Conservation (phyloP, 2,329 filamentous ascomycete genomes). For the Scorias spongiosa region DNA sequence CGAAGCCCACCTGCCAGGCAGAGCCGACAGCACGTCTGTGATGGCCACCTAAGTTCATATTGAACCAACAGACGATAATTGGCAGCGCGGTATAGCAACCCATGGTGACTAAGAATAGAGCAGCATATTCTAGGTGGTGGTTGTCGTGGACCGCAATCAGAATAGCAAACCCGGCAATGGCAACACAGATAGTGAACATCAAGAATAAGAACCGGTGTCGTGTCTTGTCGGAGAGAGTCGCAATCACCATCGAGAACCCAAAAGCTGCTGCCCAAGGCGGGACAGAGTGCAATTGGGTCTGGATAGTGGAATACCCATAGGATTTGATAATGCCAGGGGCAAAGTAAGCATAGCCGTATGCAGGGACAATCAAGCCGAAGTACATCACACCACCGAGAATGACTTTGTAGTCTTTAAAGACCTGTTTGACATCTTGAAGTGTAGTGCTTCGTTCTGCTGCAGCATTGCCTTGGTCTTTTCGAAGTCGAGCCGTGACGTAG, state of each 20-base stretch:
- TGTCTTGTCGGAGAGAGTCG: constrained; percentile 53
- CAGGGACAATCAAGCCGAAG: constrained; percentile 30
- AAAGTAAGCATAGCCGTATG: constrained; percentile 22
- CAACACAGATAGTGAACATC: constrained; percentile 50
- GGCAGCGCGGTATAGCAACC: constrained; percentile 69
- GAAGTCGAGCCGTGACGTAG: constrained; percentile 31
- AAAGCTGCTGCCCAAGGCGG: constrained; percentile 59
- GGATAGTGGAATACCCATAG: constrained; percentile 37
- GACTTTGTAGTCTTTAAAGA: constrained; percentile 36
- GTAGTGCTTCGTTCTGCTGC: constrained; percentile 30
- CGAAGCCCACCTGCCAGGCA: constrained; percentile 35
- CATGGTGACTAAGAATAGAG: constrained; percentile 67
- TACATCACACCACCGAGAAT: constrained; percentile 37
- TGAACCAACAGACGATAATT: constrained; percentile 43
- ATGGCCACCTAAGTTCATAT: constrained; percentile 39
- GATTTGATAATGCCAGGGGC: constrained; percentile 27
- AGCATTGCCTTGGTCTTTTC: constrained; percentile 32
- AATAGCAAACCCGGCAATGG: constrained; percentile 61
- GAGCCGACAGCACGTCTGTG: constrained; percentile 33
- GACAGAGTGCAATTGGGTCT: constrained; percentile 39
- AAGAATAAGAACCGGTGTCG: constrained; percentile 63
- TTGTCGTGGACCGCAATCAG: constrained; percentile 58
- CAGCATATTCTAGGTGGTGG: constrained; percentile 53
- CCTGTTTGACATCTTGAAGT: constrained; percentile 25
- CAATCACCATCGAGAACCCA: constrained; percentile 60